These are phyloP conservation scores for Colletotrichum trifolii DNA, from an alignment of 2,329 filamentous ascomycete species.

Conservation along the genomic window DNA sequence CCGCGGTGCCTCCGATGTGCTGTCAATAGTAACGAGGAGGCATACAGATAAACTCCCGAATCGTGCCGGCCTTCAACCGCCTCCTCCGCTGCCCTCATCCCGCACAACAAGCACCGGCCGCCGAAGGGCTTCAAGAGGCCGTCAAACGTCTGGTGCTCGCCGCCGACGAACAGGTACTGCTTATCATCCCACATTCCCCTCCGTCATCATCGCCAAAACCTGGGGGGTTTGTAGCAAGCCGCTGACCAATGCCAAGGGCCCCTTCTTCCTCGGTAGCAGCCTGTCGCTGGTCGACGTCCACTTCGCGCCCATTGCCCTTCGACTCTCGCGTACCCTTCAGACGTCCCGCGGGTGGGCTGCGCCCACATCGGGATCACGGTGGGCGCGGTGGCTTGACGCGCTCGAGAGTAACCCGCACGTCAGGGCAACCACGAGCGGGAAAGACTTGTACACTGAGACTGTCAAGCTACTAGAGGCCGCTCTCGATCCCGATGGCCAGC, in stretches of 20 bases:
- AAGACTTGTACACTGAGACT: conserved; percentile 65
- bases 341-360: conserved; percentile 75
- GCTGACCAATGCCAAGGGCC: conserved; percentile 58
- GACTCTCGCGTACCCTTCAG: conserved; percentile 73
- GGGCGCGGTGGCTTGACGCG: conserved; percentile 76
- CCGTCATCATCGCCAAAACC: too few relatives aligned
- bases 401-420: conserved; percentile 74
- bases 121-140: conserved; percentile 71
- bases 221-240: not conserved
- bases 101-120: conserved; percentile 67
- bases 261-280: conserved; percentile 71
- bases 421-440: conserved; percentile 73
- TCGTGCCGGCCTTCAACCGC: conserved; percentile 81
- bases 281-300: conserved; percentile 78
- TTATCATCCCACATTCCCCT: too few relatives aligned
- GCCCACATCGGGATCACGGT: conserved; percentile 69
- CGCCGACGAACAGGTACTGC: conserved; percentile 54
- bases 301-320: conserved; percentile 79
- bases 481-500: conserved; percentile 20
- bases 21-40: not conserved
- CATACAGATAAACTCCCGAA: conserved; percentile 75
- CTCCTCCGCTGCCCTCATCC: conserved; percentile 74
- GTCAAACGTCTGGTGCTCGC: conserved; percentile 66
- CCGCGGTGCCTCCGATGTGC: not conserved
- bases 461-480: conserved; percentile 60